Base-by-base conservation (phyloP, 169 alveolate genomes). In the Cryptosporidium tyzzeri region DNA sequence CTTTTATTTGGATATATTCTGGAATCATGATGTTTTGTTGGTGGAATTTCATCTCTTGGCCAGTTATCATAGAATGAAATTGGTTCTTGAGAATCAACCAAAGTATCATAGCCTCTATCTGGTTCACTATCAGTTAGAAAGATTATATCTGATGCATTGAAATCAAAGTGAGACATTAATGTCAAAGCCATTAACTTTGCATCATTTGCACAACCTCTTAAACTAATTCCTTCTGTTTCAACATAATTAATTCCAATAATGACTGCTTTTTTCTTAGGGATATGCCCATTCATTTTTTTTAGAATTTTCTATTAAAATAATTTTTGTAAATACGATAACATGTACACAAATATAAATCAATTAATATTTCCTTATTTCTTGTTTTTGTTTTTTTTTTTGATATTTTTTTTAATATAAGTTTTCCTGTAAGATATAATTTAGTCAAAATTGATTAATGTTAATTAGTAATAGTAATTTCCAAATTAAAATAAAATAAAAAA, bases 201-300 rank as follows among this genome's bases (percentile, higher is more conserved):
- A 86, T 96, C 98, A 92, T 96, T 96, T 69, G 94, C 96, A 44
- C 96, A 84, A 37, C 98, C 98, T 55, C 96, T 92, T 14, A 96
- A 91, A 48, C 86, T 70, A 59, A 91, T 92, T 21, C 91, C 93
- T 50, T 92, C 92, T 85, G 84, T 65, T 29, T 93, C 95, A 61
- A 84, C 55, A 91, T 96, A 95, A 74, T 91, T 94, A 71, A 96
- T 94, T 41, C 98, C 98, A 68, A 96, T 94, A 37, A 96, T 95
- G 18, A 95, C 97, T 14, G 98, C 98, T 86, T 93, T 94, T 58
- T 86, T 89, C 44, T 92, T 89, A 23, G 80, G 84, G 59, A 61
- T 35, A 33, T 70, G n/a, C 12, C 67, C 67, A 44, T n/a, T 70
- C 65, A 70, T 65, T 65, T 10, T 48, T 48, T 29, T 33, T 1